These are phyloP conservation scores for Globisporangium spinosum DNA, from an alignment of 352 stramenopile species.

Conservation along the genomic window DNA sequence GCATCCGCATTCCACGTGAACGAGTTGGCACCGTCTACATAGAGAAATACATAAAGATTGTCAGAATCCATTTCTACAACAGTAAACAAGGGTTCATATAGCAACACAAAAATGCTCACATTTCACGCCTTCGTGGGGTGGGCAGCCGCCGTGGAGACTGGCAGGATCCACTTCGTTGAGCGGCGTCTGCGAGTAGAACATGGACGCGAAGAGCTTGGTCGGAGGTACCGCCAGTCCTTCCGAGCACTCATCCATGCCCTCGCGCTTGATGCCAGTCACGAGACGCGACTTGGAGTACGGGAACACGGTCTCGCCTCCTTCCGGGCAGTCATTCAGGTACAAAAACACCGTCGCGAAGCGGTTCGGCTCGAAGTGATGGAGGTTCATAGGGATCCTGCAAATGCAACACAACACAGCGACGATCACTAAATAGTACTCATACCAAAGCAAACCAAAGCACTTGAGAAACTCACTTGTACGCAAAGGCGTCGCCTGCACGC, in stretches of 20 bases:
- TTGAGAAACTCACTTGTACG: conserved; percentile 30
- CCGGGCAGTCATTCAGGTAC: conserved; percentile 92
- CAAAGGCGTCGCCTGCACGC: conserved; percentile 37
- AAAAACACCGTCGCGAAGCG: conserved; percentile 93
- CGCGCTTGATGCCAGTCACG: conserved; percentile 52
- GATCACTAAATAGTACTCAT: background rate
- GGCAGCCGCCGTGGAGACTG: conserved; percentile 65
- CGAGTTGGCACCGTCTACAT: conserved; percentile 53
- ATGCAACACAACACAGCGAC: conserved; percentile 3
- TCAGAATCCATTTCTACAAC: background rate
- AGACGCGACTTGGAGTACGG: conserved; percentile 64
- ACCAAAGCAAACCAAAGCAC: background rate
- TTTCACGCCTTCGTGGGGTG: conserved; percentile 51
- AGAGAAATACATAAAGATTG: conserved; percentile 12
- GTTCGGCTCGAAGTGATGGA: conserved; percentile 82
- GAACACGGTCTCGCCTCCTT: conserved; percentile 94
- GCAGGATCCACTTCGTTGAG: conserved; percentile 48
- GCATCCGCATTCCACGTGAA: conserved; percentile 72
- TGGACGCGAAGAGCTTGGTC: conserved; percentile 59
- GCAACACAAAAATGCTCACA: conserved; percentile 34
- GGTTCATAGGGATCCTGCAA: conserved; percentile 33
- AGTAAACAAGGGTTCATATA: background rate
- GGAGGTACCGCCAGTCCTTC: conserved; percentile 59
- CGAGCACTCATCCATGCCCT: conserved; percentile 64
- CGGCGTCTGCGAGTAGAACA: conserved; percentile 75